Conservation (phyloP, 345 rosid species). For the Salix viminalis region DNA sequence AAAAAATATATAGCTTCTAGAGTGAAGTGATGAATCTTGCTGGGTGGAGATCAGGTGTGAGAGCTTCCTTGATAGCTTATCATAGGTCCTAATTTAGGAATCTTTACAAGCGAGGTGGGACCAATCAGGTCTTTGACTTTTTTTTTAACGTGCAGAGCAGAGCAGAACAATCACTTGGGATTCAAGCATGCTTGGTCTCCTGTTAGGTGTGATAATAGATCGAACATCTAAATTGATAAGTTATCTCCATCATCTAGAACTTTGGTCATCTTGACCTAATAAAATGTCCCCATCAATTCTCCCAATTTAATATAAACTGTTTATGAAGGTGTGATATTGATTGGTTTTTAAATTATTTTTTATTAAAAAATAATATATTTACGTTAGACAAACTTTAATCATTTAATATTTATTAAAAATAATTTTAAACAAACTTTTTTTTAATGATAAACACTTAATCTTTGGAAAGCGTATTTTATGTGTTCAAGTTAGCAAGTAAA, state of each 20-base stretch:
- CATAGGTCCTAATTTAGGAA: background rate
- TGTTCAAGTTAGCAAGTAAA: too few relatives aligned
- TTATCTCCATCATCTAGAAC: background rate
- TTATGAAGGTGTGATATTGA: too few relatives aligned
- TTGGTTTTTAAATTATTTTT: too few relatives aligned
- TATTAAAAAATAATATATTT: too few relatives aligned
- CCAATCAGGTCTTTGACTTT: background rate
- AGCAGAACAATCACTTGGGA: background rate
- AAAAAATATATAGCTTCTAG: background rate
- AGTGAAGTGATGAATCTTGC: background rate
- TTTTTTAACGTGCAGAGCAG: background rate
- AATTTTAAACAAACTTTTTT: too few relatives aligned
- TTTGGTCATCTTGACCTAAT: too few relatives aligned
- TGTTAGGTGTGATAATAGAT: background rate
- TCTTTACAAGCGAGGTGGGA: background rate
- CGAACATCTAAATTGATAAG: background rate
- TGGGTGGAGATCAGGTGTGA: background rate
- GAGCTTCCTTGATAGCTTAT: background rate
- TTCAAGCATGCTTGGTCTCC: background rate
- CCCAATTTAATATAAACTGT: too few relatives aligned
- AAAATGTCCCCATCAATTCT: too few relatives aligned
- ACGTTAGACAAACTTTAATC: too few relatives aligned
- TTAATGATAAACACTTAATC: too few relatives aligned
- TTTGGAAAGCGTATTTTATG: accelerated
- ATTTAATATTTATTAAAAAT: too few relatives aligned